phyloP scores from a whole-genome alignment of 257 asterid species.

The Vinca minor region DNA sequence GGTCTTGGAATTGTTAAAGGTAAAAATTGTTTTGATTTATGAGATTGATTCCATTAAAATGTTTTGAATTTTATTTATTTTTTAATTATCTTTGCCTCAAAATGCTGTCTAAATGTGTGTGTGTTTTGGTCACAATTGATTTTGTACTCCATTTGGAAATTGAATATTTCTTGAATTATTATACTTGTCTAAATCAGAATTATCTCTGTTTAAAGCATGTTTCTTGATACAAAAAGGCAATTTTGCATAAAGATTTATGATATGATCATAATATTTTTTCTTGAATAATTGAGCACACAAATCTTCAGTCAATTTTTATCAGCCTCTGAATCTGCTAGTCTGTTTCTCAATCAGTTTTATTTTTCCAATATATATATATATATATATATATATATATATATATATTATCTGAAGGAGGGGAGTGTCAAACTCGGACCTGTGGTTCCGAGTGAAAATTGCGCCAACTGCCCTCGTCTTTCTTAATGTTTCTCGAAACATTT shows the following conservation, averaged over 20 bases:
- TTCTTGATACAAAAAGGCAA: neutral
- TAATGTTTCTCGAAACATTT: neutral
- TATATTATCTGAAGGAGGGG: no score
- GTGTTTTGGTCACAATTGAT: neutral
- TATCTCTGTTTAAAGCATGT: neutral
- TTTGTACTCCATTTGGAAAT: neutral
- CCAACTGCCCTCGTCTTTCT: no score
- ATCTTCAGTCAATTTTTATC: neutral
- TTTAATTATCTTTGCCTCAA: neutral
- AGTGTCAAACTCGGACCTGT: no score
- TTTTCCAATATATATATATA: no score
- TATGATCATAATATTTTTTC: neutral
- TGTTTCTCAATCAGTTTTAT: no score
- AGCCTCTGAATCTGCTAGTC: no score
- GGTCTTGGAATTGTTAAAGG: conserved; percentile 76
- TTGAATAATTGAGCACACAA: neutral
- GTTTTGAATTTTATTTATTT: neutral
- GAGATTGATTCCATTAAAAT: neutral
- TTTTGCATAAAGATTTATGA: neutral
- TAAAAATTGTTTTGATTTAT: conserved; percentile 14
- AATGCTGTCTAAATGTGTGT: neutral
- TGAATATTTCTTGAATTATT: neutral
- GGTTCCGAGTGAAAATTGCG: no score
- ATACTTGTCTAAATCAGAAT: neutral
- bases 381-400: no score